Percentiles rank a stretch among this genome's conserved stretches.
phyloP scores from a whole-genome alignment of 2,329 filamentous ascomycete species.

The Bimuria novae-zelandiae region DNA sequence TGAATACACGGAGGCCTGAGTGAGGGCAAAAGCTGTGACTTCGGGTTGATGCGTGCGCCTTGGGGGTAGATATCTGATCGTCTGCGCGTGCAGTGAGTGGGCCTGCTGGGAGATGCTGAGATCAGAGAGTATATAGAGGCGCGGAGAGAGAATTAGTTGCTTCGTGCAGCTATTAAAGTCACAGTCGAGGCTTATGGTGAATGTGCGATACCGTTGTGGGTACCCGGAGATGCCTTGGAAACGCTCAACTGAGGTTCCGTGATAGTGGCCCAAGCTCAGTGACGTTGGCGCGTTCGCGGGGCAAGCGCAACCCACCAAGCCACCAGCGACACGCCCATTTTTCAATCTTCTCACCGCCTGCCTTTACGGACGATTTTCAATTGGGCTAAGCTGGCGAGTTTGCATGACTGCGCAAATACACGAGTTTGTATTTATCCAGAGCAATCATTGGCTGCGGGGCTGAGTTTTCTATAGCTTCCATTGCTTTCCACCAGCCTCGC shows the following conservation, averaged over 20 bases:
- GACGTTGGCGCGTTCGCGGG: conserved; percentile 29
- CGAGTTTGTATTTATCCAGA: conserved; percentile 3
- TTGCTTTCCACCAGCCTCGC: conserved; percentile 41
- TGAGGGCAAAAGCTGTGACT: too few species aligned
- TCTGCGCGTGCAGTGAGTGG: too few species aligned
- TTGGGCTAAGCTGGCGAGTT: conserved; percentile 4
- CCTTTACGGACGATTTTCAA: not conserved
- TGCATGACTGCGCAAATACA: not conserved
- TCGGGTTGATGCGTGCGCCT: too few species aligned
- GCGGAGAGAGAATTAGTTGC: not conserved
- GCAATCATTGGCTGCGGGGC: conserved; percentile 17
- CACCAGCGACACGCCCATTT: conserved; percentile 12
- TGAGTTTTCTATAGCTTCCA: conserved; percentile 43
- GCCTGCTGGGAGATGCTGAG: too few species aligned
- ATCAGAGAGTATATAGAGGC: not conserved
- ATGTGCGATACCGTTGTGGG: not conserved
- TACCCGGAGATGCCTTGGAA: conserved; percentile 24
- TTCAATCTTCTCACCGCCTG: conserved; percentile 10
- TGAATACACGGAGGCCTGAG: too few species aligned
- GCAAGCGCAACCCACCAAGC: conserved; percentile 29
- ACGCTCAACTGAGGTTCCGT: conserved; percentile 14
- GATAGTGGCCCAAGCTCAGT: conserved; percentile 26
- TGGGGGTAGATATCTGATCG: too few species aligned
- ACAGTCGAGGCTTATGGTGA: not conserved
- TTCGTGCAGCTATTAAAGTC: not conserved